Evolutionary conservation across 176 grass and related monocot species (phyloP).

Genomic region (Carex myosuroides): DNA sequence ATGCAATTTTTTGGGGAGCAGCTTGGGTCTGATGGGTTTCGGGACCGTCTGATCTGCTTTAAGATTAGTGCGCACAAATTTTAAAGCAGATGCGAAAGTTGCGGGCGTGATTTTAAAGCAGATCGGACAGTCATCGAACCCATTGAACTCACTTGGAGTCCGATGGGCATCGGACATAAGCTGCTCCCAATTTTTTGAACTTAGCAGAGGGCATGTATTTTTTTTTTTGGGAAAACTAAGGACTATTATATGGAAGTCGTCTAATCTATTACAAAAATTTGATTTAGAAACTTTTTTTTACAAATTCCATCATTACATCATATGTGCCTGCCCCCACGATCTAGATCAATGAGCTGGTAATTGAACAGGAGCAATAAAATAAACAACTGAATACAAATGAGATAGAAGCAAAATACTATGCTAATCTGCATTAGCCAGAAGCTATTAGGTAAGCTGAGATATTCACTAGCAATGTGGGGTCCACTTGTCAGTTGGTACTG

Average conservation of each 20-base stretch:
- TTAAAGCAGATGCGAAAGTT: too few relatives aligned
- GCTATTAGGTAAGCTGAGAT: not conserved
- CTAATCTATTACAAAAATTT: not conserved
- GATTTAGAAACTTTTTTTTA: not conserved
- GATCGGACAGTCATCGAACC: too few relatives aligned
- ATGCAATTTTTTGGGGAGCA: not conserved
- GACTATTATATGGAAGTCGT: not conserved
- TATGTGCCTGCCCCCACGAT: not conserved
- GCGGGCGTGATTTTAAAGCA: too few relatives aligned
- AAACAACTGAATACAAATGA: not conserved
- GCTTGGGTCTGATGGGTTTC: too few relatives aligned
- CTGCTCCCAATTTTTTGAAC: not conserved
- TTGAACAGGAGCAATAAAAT: not conserved
- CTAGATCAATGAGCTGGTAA: not conserved
- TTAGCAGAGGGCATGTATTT: too few relatives aligned
- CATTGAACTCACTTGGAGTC: too few relatives aligned
- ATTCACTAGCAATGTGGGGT: conserved; percentile 20
- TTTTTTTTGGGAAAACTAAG: not conserved
- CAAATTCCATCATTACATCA: not conserved
- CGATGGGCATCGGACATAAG: too few relatives aligned
- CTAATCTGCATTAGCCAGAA: not conserved
- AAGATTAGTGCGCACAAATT: too few relatives aligned
- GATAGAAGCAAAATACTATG: conserved; percentile 18
- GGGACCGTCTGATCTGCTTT: too few relatives aligned
- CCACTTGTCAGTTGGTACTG: not conserved